Evolutionary conservation across 768 basidiomycete species (phyloP).

Genomic region (Xanthoconium purpureum): DNA sequence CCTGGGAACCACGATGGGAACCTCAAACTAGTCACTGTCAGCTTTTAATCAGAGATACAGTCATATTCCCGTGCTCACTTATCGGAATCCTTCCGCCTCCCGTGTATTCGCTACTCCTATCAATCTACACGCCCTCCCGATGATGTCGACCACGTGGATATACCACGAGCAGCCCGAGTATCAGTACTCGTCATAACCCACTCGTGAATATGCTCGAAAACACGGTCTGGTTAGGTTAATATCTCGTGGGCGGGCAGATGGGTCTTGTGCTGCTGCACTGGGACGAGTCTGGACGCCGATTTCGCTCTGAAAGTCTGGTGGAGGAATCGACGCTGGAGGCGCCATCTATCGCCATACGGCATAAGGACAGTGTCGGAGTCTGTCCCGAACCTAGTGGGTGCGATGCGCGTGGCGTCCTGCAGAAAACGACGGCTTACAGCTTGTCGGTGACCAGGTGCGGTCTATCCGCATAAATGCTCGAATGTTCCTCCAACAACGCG

Average conservation of each 20-base stretch:
- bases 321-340: slow-evolving; percentile 17
- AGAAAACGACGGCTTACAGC: slow-evolving; percentile 3
- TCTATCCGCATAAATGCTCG: slow-evolving; percentile 20
- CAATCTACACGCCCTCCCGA: slow-evolving; percentile 10
- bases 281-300: slow-evolving; percentile 10
- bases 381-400: slow-evolving; percentile 10
- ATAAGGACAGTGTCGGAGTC: slow-evolving; percentile 13
- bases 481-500: slow-evolving; percentile 18
- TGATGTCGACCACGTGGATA: slow-evolving; percentile 7
- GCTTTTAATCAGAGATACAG: background rate
- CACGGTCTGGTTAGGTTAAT: slow-evolving; percentile 4
- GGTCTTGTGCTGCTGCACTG: slow-evolving; percentile 13
- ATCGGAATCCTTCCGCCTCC: slow-evolving; percentile 15
- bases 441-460: slow-evolving; percentile 11
- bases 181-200: slow-evolving; percentile 15
- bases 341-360: slow-evolving; percentile 21
- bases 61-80: background rate
- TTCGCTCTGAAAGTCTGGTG: slow-evolving; percentile 17
- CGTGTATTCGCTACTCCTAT: background rate
- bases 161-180: background rate
- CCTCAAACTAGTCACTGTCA: slow-evolving; percentile 9
- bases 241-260: slow-evolving; percentile 6
- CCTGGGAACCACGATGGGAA: slow-evolving; percentile 21
- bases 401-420: background rate
- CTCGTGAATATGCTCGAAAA: slow-evolving; percentile 11